A percentile compares a stretch with the other conserved stretches of the same genome.
Evolutionary conservation across 2,329 filamentous ascomycete genomes (phyloP).

Genomic region (Coniochaeta sp.): DNA sequence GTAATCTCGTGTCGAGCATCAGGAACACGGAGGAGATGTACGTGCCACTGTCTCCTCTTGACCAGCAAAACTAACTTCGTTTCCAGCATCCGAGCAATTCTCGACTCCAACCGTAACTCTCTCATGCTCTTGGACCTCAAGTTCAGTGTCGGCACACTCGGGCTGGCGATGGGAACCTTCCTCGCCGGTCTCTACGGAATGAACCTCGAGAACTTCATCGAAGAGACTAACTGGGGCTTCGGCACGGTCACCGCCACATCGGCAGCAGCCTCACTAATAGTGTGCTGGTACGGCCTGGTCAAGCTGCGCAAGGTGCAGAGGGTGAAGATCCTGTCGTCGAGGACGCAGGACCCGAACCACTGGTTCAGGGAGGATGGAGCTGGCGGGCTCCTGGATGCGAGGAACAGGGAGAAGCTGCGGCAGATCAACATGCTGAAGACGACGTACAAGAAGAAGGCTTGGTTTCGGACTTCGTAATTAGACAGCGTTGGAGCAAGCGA

Average conservation of each 20-base stretch:
- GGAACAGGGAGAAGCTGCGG: conserved; percentile 47
- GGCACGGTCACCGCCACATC: conserved; percentile 65
- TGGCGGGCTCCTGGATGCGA: conserved; percentile 43
- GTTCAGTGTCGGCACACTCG: conserved; percentile 90
- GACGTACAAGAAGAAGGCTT: conserved; percentile 14
- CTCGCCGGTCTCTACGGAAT: conserved; percentile 98
- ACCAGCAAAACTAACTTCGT: conserved; percentile 13
- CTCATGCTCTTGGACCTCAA: conserved; percentile 97
- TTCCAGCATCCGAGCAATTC: conserved; percentile 86
- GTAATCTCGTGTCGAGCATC: conserved; percentile 89
- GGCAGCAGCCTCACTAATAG: conserved; percentile 63
- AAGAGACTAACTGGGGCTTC: conserved; percentile 87
- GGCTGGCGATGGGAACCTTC: conserved; percentile 91
- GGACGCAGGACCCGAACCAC: conserved; percentile 21
- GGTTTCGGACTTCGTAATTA: conserved; percentile 6
- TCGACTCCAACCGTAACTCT: conserved; percentile 95
- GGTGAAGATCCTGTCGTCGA: conserved; percentile 61
- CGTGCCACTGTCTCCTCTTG: conserved; percentile 23
- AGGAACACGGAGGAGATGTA: conserved; percentile 98
- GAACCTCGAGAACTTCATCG: conserved; percentile 98
- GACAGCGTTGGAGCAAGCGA: background rate
- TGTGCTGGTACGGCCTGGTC: conserved; percentile 76
- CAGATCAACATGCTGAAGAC: conserved; percentile 43
- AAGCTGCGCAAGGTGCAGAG: conserved; percentile 82
- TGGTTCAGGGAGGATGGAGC: conserved; percentile 43